Conservation (phyloP, 2,329 filamentous ascomycete species). For the Curvularia spicifera region DNA sequence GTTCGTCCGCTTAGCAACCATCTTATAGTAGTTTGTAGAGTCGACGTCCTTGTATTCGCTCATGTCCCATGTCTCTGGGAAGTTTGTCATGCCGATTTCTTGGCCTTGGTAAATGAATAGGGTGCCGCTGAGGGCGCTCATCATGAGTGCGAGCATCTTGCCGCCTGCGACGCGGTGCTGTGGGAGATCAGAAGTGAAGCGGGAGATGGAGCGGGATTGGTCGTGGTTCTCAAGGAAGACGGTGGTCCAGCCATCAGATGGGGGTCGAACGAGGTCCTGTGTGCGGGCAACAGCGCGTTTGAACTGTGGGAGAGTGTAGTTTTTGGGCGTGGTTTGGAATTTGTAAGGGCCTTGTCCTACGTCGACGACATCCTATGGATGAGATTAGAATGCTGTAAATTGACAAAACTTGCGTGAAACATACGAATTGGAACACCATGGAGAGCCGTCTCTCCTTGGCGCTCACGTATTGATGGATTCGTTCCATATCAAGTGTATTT, state of each 20-base stretch:
- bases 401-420: slow-evolving; percentile 26
- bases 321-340: slow-evolving; percentile 45
- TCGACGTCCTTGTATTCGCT: slow-evolving; percentile 61
- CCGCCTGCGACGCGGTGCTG: slow-evolving; percentile 54
- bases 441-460: slow-evolving; percentile 65
- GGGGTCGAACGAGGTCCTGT: slow-evolving; percentile 40
- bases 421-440: slow-evolving; percentile 67
- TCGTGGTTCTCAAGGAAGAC: slow-evolving; percentile 63
- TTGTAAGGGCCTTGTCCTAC: slow-evolving; percentile 47
- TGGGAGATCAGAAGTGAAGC: slow-evolving; percentile 57
- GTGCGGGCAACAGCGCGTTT: slow-evolving; percentile 42
- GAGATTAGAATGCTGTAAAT: neutral
- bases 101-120: slow-evolving; percentile 60
- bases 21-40: slow-evolving; percentile 60
- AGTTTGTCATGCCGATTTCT: slow-evolving; percentile 60
- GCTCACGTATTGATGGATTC: slow-evolving; percentile 67
- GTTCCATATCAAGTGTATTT: slow-evolving; percentile 63
- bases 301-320: slow-evolving; percentile 41
- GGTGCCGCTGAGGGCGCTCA: slow-evolving; percentile 57
- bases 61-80: slow-evolving; percentile 53
- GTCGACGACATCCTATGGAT: slow-evolving; percentile 49
- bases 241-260: slow-evolving; percentile 54
- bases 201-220: slow-evolving; percentile 57
- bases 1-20: slow-evolving; percentile 36
- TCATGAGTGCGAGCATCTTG: slow-evolving; percentile 58